phyloP scores from a whole-genome alignment of 345 rosid species.

The Camelina sativa region DNA sequence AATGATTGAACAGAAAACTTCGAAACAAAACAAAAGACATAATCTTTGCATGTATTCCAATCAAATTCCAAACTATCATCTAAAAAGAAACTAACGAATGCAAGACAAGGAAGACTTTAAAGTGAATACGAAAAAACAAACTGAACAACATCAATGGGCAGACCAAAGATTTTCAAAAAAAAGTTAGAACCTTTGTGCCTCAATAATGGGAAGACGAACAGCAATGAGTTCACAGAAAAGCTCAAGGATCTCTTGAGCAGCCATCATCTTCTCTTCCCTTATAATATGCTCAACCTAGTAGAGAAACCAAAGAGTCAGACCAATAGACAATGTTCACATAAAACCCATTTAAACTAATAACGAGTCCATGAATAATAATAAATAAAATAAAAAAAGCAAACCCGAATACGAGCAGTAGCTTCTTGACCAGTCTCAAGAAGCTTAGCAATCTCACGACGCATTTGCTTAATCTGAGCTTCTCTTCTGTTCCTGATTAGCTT shows the following conservation, averaged over 20 bases:
- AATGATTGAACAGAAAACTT: background rate
- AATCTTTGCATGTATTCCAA: background rate
- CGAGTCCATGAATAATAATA: background rate
- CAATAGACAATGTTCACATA: background rate
- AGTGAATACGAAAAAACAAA: background rate
- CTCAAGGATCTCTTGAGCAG: slow-evolving; percentile 95
- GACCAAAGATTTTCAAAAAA: background rate
- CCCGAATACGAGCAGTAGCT: slow-evolving; percentile 98
- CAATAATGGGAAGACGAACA: slow-evolving; percentile 94
- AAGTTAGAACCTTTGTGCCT: slow-evolving; percentile 72
- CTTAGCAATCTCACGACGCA: slow-evolving; percentile 94
- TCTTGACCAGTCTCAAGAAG: slow-evolving; percentile 99
- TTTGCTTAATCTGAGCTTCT: slow-evolving; percentile 85
- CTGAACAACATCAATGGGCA: background rate
- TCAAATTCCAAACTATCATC: background rate
- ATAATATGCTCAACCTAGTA: slow-evolving; percentile 89
- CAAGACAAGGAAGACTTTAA: background rate
- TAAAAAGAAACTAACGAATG: too few relatives aligned
- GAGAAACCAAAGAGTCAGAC: slow-evolving; percentile 4
- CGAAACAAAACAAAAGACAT: slow-evolving; percentile 6
- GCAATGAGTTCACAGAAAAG: slow-evolving; percentile 83
- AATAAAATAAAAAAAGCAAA: slow-evolving; percentile 25
- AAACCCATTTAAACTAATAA: background rate
- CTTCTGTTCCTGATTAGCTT: slow-evolving; percentile 91
- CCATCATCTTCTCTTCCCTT: slow-evolving; percentile 99